phyloP scores from a whole-genome alignment of 768 basidiomycete genomes.

The Leccinum longicurvipes region DNA sequence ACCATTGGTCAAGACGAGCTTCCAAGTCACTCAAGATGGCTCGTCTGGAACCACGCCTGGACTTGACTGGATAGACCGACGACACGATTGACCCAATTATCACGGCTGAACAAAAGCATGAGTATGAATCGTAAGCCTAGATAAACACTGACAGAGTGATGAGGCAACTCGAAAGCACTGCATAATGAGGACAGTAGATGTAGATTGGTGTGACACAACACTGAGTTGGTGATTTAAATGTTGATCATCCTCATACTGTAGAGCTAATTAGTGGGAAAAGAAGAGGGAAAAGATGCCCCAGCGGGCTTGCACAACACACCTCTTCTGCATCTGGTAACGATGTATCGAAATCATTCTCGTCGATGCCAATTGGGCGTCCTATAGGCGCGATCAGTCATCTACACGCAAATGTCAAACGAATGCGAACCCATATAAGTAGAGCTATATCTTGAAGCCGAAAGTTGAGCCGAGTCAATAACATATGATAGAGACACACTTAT shows the following conservation, averaged over 20 bases:
- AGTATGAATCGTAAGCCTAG: conserved; percentile 1
- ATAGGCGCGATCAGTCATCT: conserved; percentile 6
- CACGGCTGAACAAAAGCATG: conserved; percentile 43
- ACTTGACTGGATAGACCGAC: conserved; percentile 66
- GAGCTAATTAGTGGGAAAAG: conserved; percentile 4
- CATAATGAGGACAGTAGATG: conserved; percentile 41
- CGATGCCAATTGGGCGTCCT: conserved; percentile 68
- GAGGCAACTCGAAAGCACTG: conserved; percentile 55
- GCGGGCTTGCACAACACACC: conserved; percentile 33
- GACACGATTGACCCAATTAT: conserved; percentile 67
- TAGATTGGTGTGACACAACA: conserved; percentile 40
- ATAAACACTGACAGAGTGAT: conserved; percentile 49
- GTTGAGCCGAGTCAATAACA: conserved; percentile 1
- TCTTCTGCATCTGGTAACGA: conserved; percentile 54
- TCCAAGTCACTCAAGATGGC: conserved; percentile 55
- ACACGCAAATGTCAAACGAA: background rate
- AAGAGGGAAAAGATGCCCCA: background rate
- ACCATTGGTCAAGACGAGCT: conserved; percentile 70
- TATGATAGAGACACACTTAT: conserved; percentile 47
- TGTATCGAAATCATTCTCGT: conserved; percentile 68
- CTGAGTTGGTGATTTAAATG: conserved; percentile 50
- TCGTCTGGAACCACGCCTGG: conserved; percentile 45
- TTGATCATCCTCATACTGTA: conserved; percentile 55
- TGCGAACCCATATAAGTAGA: conserved; percentile 69
- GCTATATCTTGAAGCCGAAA: conserved; percentile 46